Percentiles rank a stretch among this genome's conserved stretches.
phyloP scores from a whole-genome alignment of 2,329 filamentous ascomycete genomes.

The Phoma herbarum region DNA sequence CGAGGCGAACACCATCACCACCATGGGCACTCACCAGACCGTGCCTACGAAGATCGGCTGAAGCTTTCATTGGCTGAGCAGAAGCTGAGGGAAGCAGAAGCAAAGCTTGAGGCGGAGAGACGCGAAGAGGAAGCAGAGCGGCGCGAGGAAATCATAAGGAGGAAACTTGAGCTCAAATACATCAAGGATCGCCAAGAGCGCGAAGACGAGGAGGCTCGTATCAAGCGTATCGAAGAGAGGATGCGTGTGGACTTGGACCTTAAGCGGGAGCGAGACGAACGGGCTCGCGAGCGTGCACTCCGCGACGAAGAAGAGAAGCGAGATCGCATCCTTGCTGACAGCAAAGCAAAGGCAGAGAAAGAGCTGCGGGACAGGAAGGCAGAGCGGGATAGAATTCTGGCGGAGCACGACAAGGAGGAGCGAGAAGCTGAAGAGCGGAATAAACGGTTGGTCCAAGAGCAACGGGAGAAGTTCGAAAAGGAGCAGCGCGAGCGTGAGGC shows the following conservation, averaged over 20 bases:
- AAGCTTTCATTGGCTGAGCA: slow-evolving; percentile 48
- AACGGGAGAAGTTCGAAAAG: slow-evolving; percentile 42
- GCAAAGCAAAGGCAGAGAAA: slow-evolving; percentile 52
- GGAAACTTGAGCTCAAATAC: slow-evolving; percentile 48
- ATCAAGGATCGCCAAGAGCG: slow-evolving; percentile 47
- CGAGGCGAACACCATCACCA: slow-evolving; percentile 37
- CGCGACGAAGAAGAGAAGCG: slow-evolving; percentile 52
- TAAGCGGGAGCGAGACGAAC: slow-evolving; percentile 45
- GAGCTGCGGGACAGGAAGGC: slow-evolving; percentile 49
- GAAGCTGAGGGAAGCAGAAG: slow-evolving; percentile 48
- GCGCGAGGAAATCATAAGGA: slow-evolving; percentile 50
- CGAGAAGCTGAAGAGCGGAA: slow-evolving; percentile 33
- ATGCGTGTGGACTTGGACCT: slow-evolving; percentile 24
- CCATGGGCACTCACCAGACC: slow-evolving; percentile 31
- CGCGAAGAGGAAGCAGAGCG: slow-evolving; percentile 45
- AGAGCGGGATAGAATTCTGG: slow-evolving; percentile 24
- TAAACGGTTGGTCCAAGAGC: slow-evolving; percentile 45
- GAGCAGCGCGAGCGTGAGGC: slow-evolving; percentile 35
- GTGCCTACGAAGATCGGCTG: slow-evolving; percentile 39
- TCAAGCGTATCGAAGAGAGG: slow-evolving; percentile 14
- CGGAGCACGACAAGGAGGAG: slow-evolving; percentile 23
- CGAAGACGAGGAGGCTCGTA: slow-evolving; percentile 33
- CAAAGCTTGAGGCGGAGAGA: slow-evolving; percentile 43
- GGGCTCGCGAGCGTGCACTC: slow-evolving; percentile 47
- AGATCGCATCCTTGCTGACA: slow-evolving; percentile 49